Evolutionary conservation across 2,329 filamentous ascomycete species (phyloP).

Genomic region (Colletotrichum noveboracense): DNA sequence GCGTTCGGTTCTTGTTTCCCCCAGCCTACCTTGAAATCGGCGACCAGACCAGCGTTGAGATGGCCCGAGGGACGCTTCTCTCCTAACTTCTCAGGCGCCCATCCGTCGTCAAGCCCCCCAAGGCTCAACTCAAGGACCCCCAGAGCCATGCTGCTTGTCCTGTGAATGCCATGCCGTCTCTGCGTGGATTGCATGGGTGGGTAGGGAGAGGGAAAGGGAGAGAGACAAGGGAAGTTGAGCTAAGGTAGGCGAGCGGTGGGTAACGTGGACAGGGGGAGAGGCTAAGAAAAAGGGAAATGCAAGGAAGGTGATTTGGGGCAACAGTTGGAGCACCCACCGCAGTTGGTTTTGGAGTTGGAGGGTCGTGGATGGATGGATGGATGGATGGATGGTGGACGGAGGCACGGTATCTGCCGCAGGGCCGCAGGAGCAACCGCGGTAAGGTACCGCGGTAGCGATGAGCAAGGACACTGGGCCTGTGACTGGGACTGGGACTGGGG

Average conservation of each 20-base stretch:
- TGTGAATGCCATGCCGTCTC: neutral
- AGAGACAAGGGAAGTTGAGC: neutral
- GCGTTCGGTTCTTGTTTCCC: neutral
- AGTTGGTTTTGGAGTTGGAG: neutral
- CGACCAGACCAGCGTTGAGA: neutral
- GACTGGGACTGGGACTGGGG: neutral
- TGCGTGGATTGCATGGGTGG: neutral
- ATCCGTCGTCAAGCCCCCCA: neutral
- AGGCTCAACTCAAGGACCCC: neutral
- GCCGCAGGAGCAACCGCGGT: constrained; percentile 3
- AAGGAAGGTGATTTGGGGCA: neutral
- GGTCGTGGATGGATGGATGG: neutral
- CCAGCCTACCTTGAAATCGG: neutral
- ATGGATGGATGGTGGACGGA: neutral
- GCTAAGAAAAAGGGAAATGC: neutral
- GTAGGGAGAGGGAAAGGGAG: neutral
- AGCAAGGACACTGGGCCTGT: neutral
- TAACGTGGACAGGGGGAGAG: neutral
- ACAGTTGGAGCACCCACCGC: neutral
- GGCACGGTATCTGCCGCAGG: constrained; percentile 15
- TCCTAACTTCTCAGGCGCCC: neutral
- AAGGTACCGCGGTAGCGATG: constrained; percentile 11
- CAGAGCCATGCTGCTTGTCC: neutral
- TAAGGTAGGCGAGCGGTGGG: neutral
- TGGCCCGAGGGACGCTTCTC: neutral